A percentile compares a stretch with the other conserved stretches of the same genome.
These are phyloP conservation scores for Thymus mandschuricus DNA, from an alignment of 257 asterid species.

Conservation along the genomic window DNA sequence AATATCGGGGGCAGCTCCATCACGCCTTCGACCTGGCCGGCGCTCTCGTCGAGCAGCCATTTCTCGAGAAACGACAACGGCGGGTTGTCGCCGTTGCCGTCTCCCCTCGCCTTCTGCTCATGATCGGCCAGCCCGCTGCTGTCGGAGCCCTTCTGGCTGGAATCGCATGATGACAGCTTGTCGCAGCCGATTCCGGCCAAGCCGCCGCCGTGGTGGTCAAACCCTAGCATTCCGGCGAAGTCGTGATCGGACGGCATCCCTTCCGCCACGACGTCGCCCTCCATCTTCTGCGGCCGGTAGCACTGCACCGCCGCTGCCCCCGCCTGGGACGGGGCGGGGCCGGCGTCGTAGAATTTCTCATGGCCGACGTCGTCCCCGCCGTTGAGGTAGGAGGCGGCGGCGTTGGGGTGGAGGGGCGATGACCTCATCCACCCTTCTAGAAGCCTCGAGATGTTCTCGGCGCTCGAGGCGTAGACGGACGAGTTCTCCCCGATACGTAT, in stretches of 20 bases:
- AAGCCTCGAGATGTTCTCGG: conserved; percentile 86
- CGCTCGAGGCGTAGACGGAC: conserved; percentile 83
- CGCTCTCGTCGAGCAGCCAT: conserved; percentile 86
- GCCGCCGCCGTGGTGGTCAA: conserved; percentile 38
- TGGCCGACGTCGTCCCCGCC: neutral
- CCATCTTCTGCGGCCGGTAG: conserved; percentile 37
- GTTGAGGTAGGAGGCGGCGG: conserved; percentile 4
- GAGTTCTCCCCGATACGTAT: conserved; percentile 32
- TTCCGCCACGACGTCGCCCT: conserved; percentile 23
- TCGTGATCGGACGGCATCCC: conserved; percentile 37
- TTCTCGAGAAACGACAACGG: conserved; percentile 81
- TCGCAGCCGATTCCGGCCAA: conserved; percentile 36
- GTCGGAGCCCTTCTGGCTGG: conserved; percentile 53
- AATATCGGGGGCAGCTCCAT: conserved; percentile 73
- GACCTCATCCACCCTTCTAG: conserved; percentile 96
- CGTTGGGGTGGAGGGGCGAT: conserved; percentile 37
- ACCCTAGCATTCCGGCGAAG: conserved; percentile 47
- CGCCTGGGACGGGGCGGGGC: neutral
- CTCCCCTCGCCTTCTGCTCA: conserved; percentile 39
- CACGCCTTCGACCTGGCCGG: conserved; percentile 62
- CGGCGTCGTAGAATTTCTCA: conserved; percentile 2
- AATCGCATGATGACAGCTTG: conserved; percentile 48
- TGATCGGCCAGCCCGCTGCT: conserved; percentile 41
- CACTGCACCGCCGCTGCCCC: conserved; percentile 29
- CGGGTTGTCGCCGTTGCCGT: conserved; percentile 38